Conservation (phyloP, 352 stramenopile species). For the Phytophthora macrochlamydospora region DNA sequence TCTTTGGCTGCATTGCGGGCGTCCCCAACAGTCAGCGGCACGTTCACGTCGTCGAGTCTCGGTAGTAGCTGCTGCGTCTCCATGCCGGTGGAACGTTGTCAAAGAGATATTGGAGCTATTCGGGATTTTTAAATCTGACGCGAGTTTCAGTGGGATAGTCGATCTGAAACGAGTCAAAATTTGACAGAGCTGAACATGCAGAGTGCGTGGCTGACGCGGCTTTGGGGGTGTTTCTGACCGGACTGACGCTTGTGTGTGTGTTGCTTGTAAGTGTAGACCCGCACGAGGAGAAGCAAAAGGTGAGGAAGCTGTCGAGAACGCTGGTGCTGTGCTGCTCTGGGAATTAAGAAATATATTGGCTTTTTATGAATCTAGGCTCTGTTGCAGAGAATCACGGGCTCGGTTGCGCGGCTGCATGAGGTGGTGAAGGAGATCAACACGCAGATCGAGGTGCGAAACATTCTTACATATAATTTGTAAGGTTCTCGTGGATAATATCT, state of each 20-base stretch:
- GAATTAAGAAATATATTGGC: too few species aligned
- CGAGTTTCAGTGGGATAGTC: too few species aligned
- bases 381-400: conserved; percentile 78
- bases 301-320: conserved; percentile 4
- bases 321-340: background rate
- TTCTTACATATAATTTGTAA: background rate
- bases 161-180: background rate
- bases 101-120: background rate
- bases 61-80: conserved; percentile 25
- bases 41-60: conserved; percentile 15
- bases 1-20: background rate
- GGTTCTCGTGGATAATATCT: background rate
- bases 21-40: conserved; percentile 20
- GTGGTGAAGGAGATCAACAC: conserved; percentile 87
- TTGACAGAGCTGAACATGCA: background rate
- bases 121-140: too few species aligned
- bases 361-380: conserved; percentile 41
- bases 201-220: background rate
- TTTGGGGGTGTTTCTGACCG: background rate
- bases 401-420: conserved; percentile 77
- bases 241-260: conserved; percentile 5
- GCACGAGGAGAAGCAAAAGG: conserved; percentile 89
- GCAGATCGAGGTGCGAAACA: conserved; percentile 69
- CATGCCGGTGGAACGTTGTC: conserved; percentile 16
- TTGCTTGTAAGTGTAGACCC: conserved; percentile 48